A percentile compares a stretch with the other conserved stretches of the same genome.
Evolutionary conservation across 192 early-diverging fungal species (phyloP).

Genomic region (Spizellomyces sp.): DNA sequence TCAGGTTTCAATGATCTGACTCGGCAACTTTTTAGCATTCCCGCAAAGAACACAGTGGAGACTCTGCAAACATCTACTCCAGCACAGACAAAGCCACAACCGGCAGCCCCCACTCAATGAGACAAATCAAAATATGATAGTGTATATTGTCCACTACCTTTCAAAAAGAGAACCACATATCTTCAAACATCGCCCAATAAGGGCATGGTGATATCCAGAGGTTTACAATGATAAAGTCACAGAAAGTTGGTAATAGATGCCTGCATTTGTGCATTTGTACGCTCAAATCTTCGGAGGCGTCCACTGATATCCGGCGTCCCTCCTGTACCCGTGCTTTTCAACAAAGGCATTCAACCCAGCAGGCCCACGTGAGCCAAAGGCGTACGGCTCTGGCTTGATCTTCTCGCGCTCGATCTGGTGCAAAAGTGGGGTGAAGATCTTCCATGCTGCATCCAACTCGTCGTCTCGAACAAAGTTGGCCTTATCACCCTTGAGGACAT

Average conservation of each 20-base stretch:
- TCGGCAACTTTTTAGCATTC: neutral
- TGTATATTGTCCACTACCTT: too few species aligned
- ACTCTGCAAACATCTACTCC: neutral
- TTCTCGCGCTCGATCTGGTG: constrained; percentile 78
- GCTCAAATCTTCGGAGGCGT: constrained; percentile 34
- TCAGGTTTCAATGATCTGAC: neutral
- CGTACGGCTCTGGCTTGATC: constrained; percentile 72
- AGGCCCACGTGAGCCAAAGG: constrained; percentile 85
- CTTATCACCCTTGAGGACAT: constrained; percentile 89
- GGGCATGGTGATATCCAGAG: too few species aligned
- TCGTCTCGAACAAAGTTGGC: constrained; percentile 86
- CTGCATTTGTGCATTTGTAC: neutral
- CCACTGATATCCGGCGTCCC: constrained; percentile 47
- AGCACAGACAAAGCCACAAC: neutral
- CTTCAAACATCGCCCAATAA: too few species aligned
- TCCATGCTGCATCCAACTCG: constrained; percentile 92
- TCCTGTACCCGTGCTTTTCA: constrained; percentile 52
- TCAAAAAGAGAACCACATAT: too few species aligned
- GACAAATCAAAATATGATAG: too few species aligned
- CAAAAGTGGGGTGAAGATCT: constrained; percentile 94
- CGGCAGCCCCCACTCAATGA: neutral
- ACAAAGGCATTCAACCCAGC: constrained; percentile 76
- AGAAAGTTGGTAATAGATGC: too few species aligned
- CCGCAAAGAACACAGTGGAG: too few species aligned
- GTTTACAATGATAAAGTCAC: too few species aligned